Evolutionary conservation across 257 asterid species (phyloP), one percentile per base, ranked within the genome.

Genomic region (Petunia axillaris): DNA sequence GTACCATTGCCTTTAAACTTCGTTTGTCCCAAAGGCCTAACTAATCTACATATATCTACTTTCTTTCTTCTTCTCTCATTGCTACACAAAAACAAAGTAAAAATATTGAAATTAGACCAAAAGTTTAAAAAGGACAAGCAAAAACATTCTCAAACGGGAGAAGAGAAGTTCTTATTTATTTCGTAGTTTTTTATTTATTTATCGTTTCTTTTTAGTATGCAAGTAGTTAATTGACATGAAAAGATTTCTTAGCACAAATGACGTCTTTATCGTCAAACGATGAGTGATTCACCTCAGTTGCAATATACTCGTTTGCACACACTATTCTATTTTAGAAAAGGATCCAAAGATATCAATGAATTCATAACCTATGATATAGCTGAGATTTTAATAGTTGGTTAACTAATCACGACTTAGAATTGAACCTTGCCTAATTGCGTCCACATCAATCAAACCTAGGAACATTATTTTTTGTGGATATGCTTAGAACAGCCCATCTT

Each of bases 341-440:
- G 13, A 9, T 9, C 2, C 10, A 64, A 38, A 0, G 71, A 38
- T 64, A 25, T 64, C 46, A 11, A 64, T 64, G 4, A 16, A 2
- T 64, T 11, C 15, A 38, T 37, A 5, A 64, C 9, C 25, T 64
- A 64, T 37, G 46, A 64, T 64, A 11, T 64, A 41, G 2, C 70
- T 11, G 70, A 37, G 38, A 44, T 44, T 64, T 37, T 64, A 64
- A 63, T 43, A 64, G 71, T 64, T 64, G 71, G 48, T 64, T 64
- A 64, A 64, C 71, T 64, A 64, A 64, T 25, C 48, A 38, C 71
- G 5, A 11, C 25, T 37, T 36, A 64, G 48, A 64, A 38, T 38
- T 64, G 48, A 37, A 11, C 71, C 71, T 64, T 64, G 25, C 71
- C 43, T 11, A 64, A 64, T 64, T 64, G 48, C 9, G 71, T 64